Base-by-base conservation (phyloP, 768 basidiomycete genomes). In the Tylopilus subfusipes region DNA sequence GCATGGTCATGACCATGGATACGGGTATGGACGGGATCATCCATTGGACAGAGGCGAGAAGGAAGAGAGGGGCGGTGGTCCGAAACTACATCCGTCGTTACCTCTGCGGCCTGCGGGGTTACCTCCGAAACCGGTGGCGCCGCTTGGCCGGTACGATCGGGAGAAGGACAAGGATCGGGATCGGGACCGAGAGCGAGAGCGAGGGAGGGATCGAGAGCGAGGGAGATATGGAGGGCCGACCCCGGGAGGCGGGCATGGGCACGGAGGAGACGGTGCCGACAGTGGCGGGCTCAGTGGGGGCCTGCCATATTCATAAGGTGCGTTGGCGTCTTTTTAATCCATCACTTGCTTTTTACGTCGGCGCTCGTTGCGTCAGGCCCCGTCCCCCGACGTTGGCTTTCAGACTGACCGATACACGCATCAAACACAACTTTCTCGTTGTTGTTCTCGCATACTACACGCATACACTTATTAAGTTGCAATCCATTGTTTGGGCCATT, bases 221-320 rank as follows among this genome's bases (percentile, higher is more conserved):
- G 62, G 64, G 10, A 55, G 59, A 34, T 46, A 57, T 53, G 62
- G 54, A 29, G 58, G 54, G 13, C 18, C 55, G 34, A 18, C 36
- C 13, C 29, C 46, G 11, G 60, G 48, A n/a, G 53, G 48, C 5
- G 57, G 51, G 14, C 39, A 50, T 16, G 50, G 27, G 7, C 39
- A 38, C 2, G 62, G 54, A 33, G 53, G 44, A 21, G 53, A 40
- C 14, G 60, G 45, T 8, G 45, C 48, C 10, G 48, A 49, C 2
- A 44, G 47, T 22, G 59, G 56, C 18, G 55, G 63, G 21, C 53
- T 60, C 36, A 58, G 53, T 22, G 67, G 60, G 8, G 68, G 59
- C 14, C 53, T 69, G n/a, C 68, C 70, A 7, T 71, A 71, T 27
- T 70, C 70, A 47, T 71, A 62, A 43, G 34, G 42, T 54, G 22